Conservation (phyloP, 768 basidiomycete genomes). For the Mrakia frigida region DNA sequence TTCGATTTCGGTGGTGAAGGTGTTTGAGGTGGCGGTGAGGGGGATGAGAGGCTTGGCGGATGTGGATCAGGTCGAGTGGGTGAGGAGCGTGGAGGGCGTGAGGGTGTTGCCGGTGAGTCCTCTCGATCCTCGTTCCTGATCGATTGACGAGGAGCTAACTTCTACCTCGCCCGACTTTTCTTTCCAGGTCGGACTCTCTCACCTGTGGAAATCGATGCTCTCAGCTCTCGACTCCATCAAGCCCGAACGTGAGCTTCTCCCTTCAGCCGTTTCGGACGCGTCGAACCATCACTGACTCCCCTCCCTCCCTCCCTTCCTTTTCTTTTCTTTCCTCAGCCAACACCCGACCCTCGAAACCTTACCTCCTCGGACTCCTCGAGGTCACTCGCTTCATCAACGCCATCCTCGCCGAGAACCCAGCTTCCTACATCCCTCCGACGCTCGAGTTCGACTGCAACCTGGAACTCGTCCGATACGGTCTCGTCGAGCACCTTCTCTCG, state of each 20-base stretch:
- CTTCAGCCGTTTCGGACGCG: background rate
- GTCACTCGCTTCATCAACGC: conserved; percentile 2
- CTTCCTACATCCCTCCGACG: conserved; percentile 13
- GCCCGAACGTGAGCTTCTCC: conserved; percentile 16
- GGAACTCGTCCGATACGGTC: conserved; percentile 19
- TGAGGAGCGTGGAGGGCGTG: conserved; percentile 14
- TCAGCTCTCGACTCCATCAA: conserved; percentile 9
- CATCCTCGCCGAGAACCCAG: conserved; percentile 9
- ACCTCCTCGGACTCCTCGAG: conserved; percentile 10
- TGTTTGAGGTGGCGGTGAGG: conserved; percentile 10
- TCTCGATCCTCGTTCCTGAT: background rate
- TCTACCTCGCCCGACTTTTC: background rate
- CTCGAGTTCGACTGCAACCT: conserved; percentile 8
- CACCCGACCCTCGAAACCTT: conserved; percentile 3
- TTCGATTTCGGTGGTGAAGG: conserved; percentile 9
- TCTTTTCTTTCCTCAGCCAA: background rate
- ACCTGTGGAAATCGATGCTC: background rate
- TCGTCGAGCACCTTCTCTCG: conserved; percentile 21
- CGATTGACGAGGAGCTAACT: background rate
- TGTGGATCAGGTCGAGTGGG: conserved; percentile 15
- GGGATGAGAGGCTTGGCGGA: conserved; percentile 20
- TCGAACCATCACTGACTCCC: background rate
- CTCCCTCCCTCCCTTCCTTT: background rate
- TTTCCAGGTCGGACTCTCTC: background rate
- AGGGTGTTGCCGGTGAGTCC: conserved; percentile 10